Evolutionary conservation across 345 rosid genomes (phyloP), one percentile per base, ranked within the genome.

Genomic region (Gossypium stocksii): DNA sequence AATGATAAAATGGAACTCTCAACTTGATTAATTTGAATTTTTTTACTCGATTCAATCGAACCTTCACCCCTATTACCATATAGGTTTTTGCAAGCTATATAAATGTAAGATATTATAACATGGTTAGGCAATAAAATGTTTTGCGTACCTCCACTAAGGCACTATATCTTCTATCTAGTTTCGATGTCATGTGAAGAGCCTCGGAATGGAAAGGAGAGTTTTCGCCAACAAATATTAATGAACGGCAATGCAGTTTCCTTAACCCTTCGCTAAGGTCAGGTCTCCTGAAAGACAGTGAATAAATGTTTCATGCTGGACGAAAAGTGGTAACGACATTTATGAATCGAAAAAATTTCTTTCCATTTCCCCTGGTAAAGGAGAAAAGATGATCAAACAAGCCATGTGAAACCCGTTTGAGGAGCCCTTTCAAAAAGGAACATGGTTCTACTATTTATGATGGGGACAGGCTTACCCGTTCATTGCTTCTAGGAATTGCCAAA

Each of bases 401-500:
- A 15, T 22, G 6, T 20, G 54, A 46, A 45, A 45, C 54, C 38
- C 23, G n/a, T 46, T 68, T 22, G 7, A 2, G 48, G 7, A 14
- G 27, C 20, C 25, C 19, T 11, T 44, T 12, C 3, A 20, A 25
- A 68, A 68, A 0, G 34, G 25, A 48, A 68, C 43, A n/a, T 46
- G 15, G 13, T 48, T 34, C 56, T 66, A 20, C 34, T 27, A 68
- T 68, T 20, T 68, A 68, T 16, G 44, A 57, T 16, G 75, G 15
- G 53, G 65, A 74, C 59, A 69, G 45, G 49, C 64, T 68, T 90
- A 91, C 98, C 91, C 85, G 65, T 88, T 92, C 53, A 92, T 87
- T 73, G 97, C 98, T 82, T 94, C 95, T 17, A 92, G 95, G 79
- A 84, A 92, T 57, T 85, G 87, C 97, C 97, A 90, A 20, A 94